Base-by-base conservation (phyloP, 2,329 filamentous ascomycete genomes). In the Neobulgaria alba region DNA sequence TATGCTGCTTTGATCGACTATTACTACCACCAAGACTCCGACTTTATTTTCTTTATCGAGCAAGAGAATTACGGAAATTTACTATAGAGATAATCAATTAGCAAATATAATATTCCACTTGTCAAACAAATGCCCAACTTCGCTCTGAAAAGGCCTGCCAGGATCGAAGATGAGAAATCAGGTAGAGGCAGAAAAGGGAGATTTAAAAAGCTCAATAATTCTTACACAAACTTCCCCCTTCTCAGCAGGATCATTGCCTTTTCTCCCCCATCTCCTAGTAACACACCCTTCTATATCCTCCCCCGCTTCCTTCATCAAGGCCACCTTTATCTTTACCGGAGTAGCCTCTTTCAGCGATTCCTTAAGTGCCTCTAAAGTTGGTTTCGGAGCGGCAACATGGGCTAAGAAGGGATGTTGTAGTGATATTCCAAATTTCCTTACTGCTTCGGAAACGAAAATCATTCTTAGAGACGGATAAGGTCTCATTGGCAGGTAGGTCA, bases 1-100 rank as follows among this genome's bases (percentile, higher is more conserved):
- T 3, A 18, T 20, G n/a, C 19, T 33, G 3, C 7, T 29, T 15
- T 41, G 15, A 34, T 48, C 42, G 10, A 48, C 29, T n/a, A 48
- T 37, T 2, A 48, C 39, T 10, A 48, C 37, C 46, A 48, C 45
- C 46, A 42, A 48, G 3, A 48, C 46, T 1, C 46, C 46, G 5
- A 41, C 34, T 4, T 29, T 34, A 5, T 42, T 39, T 15, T 43
- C 38, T 2, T 15, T 21, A 19, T 41, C 46, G 2, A 45, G 18
- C 17, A 48, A 14, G 5, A 42, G 46, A n/a, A 42, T 48, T 3
- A 39, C 42, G 9, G 42, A 45, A 10, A 48, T 41, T 42, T 39
- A 48, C 23, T 26, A 12, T n/a, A n/a, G n/a, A n/a, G n/a, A n/a
- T n/a, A 12, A 7, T 26, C 23, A 26, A 26, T 12, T 26, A 26